phyloP scores from a whole-genome alignment of 2,329 filamentous ascomycete genomes.

The Dothideomycetidae sp. region DNA sequence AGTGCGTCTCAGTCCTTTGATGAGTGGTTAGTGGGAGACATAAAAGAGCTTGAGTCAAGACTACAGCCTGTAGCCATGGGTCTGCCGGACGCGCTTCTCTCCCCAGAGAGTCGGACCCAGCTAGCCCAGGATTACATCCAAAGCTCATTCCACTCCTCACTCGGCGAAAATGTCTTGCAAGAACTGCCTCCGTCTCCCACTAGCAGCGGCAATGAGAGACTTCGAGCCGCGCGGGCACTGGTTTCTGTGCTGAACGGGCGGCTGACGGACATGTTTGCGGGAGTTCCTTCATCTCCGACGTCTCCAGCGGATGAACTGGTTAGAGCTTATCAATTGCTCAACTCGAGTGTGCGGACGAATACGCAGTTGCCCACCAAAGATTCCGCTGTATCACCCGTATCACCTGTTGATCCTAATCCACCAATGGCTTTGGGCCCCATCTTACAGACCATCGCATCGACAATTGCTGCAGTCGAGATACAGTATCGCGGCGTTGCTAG shows the following conservation, averaged over 20 bases:
- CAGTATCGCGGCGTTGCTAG: constrained; percentile 68
- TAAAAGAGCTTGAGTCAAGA: neutral
- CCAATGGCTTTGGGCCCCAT: constrained; percentile 11
- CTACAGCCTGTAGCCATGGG: neutral
- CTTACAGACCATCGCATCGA: constrained; percentile 35
- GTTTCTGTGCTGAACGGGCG: constrained; percentile 4
- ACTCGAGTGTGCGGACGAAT: constrained; percentile 5
- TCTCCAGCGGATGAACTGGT: constrained; percentile 30
- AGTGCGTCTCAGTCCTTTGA: constrained; percentile 43
- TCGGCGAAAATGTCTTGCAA: constrained; percentile 1
- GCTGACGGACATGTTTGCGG: constrained; percentile 1
- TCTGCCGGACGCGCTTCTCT: neutral
- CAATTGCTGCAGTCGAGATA: constrained; percentile 80
- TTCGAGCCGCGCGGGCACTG: constrained; percentile 1
- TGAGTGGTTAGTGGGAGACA: constrained; percentile 44
- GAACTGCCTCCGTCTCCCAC: constrained; percentile 5
- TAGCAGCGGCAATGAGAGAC: neutral
- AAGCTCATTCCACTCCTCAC: neutral
- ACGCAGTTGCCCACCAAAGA: constrained; percentile 37
- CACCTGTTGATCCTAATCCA: constrained; percentile 10
- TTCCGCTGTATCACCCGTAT: constrained; percentile 14
- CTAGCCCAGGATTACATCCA: constrained; percentile 2
- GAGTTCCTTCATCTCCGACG: constrained; percentile 19
- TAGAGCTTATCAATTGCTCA: constrained; percentile 5
- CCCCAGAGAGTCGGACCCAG: constrained; percentile 1